Base-by-base conservation (phyloP, 345 rosid genomes). In the Rhodamnia rubescens region DNA sequence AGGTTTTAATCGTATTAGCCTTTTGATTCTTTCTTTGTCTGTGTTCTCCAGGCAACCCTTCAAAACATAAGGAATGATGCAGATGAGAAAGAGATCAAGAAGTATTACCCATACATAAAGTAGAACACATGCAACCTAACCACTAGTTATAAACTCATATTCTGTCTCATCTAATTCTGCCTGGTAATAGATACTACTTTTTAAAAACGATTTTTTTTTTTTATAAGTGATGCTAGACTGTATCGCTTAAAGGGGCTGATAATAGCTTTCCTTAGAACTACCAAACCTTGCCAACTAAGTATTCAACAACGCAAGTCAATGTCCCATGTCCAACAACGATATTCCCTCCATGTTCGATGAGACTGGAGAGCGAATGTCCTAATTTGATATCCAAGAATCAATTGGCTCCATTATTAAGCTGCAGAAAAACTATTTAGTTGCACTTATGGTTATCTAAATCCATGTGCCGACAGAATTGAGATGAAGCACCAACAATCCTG, bases 1-100 rank as follows among this genome's bases (percentile, higher is more conserved):
- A 90, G 99, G 98, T 87, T 96, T 97, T 88, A 95, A 86, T 85
- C 98, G 93, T 54, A 92, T 85, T 61, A 95, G 89, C 86, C 99
- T 95, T 87, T 92, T 95, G 89, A 97, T 93, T 89, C 98, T 90
- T 57, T 97, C 99, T 85, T 90, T 96, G 81, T 97, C 99, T 0
- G 97, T 91, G 88, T 95, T 94, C 93, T 96, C 99, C 86, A 97
- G 92, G 90, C 90, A 90, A 64, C 97, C 97, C 97, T 94, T 81
- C 89, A 87, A 78, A 55, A 86, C 32, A 55, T 51, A 82, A 24
- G 24, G 24, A n/a, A 5, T 58, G 54, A 52, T 3, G 74, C 49
- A 26, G 21, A 88, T 59, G 64, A 74, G 40, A 11, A 57, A 69
- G 69, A 36, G 22, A 74, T 47, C 53, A 27, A 74, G 64, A 51